A percentile compares a stretch with the other conserved stretches of the same genome.
Conservation (phyloP, 2,329 filamentous ascomycete genomes). For the Aspergillus piperis region DNA sequence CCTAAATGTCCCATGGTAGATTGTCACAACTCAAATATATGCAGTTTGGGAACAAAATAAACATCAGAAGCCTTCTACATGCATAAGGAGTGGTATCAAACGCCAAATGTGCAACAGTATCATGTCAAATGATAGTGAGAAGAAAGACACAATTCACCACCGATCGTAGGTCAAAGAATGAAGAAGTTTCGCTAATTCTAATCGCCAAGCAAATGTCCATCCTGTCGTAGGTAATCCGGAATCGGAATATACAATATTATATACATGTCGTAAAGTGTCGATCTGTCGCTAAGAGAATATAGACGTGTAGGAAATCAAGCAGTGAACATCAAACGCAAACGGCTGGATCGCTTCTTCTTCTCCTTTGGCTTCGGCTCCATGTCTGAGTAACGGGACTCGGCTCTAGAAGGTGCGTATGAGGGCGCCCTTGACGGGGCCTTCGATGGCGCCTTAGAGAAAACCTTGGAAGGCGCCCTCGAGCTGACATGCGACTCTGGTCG, state of each 20-base stretch:
- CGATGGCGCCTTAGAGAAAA: conserved; percentile 22
- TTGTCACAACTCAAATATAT: not conserved
- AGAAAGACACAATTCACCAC: not conserved
- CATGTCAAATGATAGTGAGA: not conserved
- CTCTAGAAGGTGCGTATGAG: conserved; percentile 22
- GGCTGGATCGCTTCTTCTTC: conserved; percentile 44
- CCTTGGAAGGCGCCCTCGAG: conserved; percentile 20
- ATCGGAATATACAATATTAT: conserved; percentile 28
- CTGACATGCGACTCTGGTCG: conserved; percentile 19
- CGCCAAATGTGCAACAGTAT: conserved; percentile 1
- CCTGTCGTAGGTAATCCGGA: conserved; percentile 1
- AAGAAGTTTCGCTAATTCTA: not conserved
- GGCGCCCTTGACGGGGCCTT: conserved; percentile 20
- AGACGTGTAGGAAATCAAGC: conserved; percentile 17
- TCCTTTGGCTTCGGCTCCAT: conserved; percentile 34
- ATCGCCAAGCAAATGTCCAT: not conserved
- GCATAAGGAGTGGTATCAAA: not conserved
- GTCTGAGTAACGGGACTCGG: conserved; percentile 26
- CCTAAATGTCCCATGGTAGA: not conserved
- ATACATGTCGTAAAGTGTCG: conserved; percentile 14
- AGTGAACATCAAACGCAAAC: conserved; percentile 40
- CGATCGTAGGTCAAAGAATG: not conserved
- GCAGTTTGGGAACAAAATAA: not conserved
- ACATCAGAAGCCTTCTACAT: not conserved
- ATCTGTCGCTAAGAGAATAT: not conserved